Conservation (phyloP, 345 rosid species). For the Kernera saxatilis region DNA sequence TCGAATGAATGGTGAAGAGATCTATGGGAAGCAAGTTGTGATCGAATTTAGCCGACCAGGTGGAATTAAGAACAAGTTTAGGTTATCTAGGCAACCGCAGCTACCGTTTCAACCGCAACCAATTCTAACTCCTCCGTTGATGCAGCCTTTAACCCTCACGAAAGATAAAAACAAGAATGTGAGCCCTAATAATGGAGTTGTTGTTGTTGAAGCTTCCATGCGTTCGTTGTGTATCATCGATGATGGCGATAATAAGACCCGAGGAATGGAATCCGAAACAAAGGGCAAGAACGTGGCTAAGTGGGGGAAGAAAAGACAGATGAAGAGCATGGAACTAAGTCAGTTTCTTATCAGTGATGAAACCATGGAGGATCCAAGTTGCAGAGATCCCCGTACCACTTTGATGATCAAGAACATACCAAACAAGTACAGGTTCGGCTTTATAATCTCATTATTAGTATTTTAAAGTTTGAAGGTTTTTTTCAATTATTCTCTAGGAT, state of each 20-base stretch:
- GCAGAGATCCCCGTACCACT: constrained; percentile 39
- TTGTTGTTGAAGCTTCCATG: constrained; percentile 35
- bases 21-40: constrained; percentile 54
- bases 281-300: constrained; percentile 19
- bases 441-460: not conserved
- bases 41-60: constrained; percentile 94
- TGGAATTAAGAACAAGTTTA: constrained; percentile 58
- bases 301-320: constrained; percentile 53
- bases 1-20: constrained; percentile 77
- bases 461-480: not conserved
- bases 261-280: constrained; percentile 6
- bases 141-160: not conserved
- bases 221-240: constrained; percentile 22
- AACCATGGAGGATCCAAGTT: constrained; percentile 33
- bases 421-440: constrained; percentile 34
- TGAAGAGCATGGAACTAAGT: constrained; percentile 47
- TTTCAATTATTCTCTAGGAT: not conserved
- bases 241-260: constrained; percentile 26
- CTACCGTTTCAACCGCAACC: constrained; percentile 17
- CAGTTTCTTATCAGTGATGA: constrained; percentile 75
- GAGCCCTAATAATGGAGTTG: constrained; percentile 17
- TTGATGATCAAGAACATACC: constrained; percentile 40
- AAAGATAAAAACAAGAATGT: constrained; percentile 3
- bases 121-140: not conserved
- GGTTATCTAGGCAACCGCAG: constrained; percentile 13